Evolutionary conservation across 2,329 filamentous ascomycete genomes (phyloP), one percentile per base, ranked within the genome.

Genomic region (Penicillium occitanis): DNA sequence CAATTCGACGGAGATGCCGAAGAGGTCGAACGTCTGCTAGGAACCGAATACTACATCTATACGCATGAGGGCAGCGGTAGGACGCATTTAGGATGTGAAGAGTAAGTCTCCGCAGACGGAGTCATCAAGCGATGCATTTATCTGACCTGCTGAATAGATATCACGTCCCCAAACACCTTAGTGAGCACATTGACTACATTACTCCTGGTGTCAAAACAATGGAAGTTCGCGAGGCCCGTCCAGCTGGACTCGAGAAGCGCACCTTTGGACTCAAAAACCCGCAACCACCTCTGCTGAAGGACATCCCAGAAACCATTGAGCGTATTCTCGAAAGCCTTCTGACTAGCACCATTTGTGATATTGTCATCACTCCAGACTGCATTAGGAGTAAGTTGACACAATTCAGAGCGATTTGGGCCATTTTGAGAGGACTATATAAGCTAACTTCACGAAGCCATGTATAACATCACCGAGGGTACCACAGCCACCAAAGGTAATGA

Each of bases 391-490:
- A 64, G 72, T 55, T 30, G 3, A 28, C 13, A 8, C 10, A 13
- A 51, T 37, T 17, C 11, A 19, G 5, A 5, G 46, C 61, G 0
- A 14, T 14, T 30, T 33, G 25, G 2, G 10, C 3, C 17, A 59
- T 59, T 11, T 17, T 19, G 30, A 13, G 30, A 22, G 11, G 2
- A 19, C 5, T 6, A 57, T 5, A 28, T 13, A 44, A 28, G 22
- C 57, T 60, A n/a, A 57, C 30, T 37, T 37, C 8, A 14, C 28
- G 8, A 5, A 73, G 74, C 73, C 22, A 73, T 83, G 70, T 84
- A 84, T 70, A 79, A 80, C 69, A 78, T 83, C 63, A 76, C 79
- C 4, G 65, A 76, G 11, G 76, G 74, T 14, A 77, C 73, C 6
- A 74, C 73, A 13, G 70, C 73, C 35, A 69, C 69, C 3, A 46